Base-by-base conservation (phyloP, 2,329 filamentous ascomycete species). In the Claviceps spartinae region DNA sequence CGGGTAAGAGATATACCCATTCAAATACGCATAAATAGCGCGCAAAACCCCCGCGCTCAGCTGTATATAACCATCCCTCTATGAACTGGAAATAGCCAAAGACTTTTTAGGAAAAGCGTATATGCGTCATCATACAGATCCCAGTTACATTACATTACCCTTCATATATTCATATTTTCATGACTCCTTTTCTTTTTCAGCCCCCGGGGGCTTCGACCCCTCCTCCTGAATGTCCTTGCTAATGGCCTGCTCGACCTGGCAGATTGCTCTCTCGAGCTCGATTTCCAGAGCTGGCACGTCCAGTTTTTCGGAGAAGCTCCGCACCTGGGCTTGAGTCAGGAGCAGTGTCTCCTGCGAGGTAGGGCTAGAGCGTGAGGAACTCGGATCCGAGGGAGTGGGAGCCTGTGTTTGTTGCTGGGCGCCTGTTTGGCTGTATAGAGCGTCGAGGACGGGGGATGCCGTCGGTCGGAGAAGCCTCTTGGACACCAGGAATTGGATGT, bases 401-500 rank as follows among this genome's bases (percentile, higher is more conserved):
- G 22, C 6, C 6, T 22, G 47, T 2, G 5, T 4, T 16, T 16
- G 26, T 5, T 34, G 48, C 40, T 43, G 40, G 57, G 48, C 41
- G 60, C 57, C 8, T 61, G 70, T 59, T 75, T 76, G 41, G 69
- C 70, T 30, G 65, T 97, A 98, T 49, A 94, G 73, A 49, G 81
- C 71, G 64, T 95, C 86, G 47, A 98, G 75, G 6, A 78, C 72
- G 14, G 77, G 69, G 0, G 85, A 88, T 0, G 88, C 82, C 14
- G 75, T 73, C 0, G 81, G 72, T 2, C 73, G 75, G 41, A 95
- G 72, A 30, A 93, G 77, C 47, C 84, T 80, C 58, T 90, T 83
- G 53, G 85, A 71, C 42, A 91, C 68, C 13, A 98, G 77, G 66
- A 88, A 93, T 58, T 91, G 80, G 37, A 97, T 72, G 65, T 97